Base-by-base conservation (phyloP, 768 basidiomycete genomes). In the Hygrocybe punicea region DNA sequence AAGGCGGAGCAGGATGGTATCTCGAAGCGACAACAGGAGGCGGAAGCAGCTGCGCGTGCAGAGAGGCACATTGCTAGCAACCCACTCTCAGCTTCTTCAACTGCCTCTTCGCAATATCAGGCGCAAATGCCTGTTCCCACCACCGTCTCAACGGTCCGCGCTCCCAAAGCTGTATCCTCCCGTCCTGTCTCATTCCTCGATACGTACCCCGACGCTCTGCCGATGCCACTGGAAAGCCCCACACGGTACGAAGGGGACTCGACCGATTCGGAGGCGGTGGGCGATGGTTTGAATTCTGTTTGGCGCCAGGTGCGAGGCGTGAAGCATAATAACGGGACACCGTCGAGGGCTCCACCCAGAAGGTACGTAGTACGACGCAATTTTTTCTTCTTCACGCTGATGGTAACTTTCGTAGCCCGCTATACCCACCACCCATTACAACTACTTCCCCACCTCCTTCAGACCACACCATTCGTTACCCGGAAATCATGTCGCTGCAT, bases 401-500 rank as follows among this genome's bases (percentile, higher is more conserved):
- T 14, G 4, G n/a, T 24, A 23, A 39, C 39, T 45, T 55, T 45
- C 19, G 17, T n/a, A 59, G 46, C 51, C 59, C 47, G n/a, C 11
- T 53, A 17, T 58, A 58, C 16, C 72, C 80, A 25, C 85, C 86
- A 35, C 74, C 86, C 47, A 89, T 87, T 1, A 87, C 86, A 1
- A 89, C 88, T 9, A 86, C 89, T 29, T 83, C 86, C 4, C 77
- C 83, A n/a, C 81, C 84, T 14, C 75, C 78, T 5, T 75, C 78
- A 35, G 71, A 77, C 16, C 71, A 74, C 14, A 65, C 73, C 17
- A 71, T 86, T 53, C 77, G 77, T 34, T 89, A 88, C 63, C 88
- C 89, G 1, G 76, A 81, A 14, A 80, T 91, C 34, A 92, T 92
- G 90, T 84, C 85, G 1, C 81, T 81, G 55, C 91, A 92, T 57